Evolutionary conservation across 2,329 filamentous ascomycete genomes (phyloP), one percentile per base, ranked within the genome.

Genomic region (Bipolaris zeicola): DNA sequence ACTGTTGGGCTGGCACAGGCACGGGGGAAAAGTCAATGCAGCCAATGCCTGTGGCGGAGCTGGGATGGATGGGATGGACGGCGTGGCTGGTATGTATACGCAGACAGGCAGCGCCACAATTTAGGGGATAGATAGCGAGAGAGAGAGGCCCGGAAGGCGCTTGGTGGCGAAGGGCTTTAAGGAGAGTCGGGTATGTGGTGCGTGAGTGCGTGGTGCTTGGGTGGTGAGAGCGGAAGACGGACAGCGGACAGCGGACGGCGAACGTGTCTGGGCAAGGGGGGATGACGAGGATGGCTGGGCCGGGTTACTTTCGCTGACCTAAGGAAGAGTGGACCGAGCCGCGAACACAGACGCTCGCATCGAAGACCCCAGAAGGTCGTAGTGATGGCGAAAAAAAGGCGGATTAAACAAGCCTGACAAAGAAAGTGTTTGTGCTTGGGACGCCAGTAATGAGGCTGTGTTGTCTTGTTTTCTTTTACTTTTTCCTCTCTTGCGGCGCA

Each of bases 361-460:
- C 43, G 60, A 67, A 68, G 51, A 37, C 58, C 57, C 57, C 52
- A 47, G 63, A 69, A 63, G 50, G 18, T 53, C 54, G 67, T 67
- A 65, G 61, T 61, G 58, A 65, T 52, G 50, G 34, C 48, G 33
- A 38, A 52, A 47, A 47, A 48, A 57, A 46, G 52, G 45, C 45
- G 34, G 48, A 58, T 45, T 46, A 45, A 45, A 51, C 18, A 58
- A 50, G 50, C 39, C 28, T 49, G 49, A 57, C 53, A 58, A 64
- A 64, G 55, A 28, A 36, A 48, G 7, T 42, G 33, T 6, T 10
- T 10, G 39, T 33, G 8, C n/a, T 37, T 31, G 10, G n/a, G 44
- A 36, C 38, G 46, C 46, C 50, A 34, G 38, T 13, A 48, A 50
- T 48, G 60, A 62, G 57, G 60, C 62, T 57, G 62, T 60, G 60